Conservation (phyloP, 495 filamentous ascomycete genomes). For the Sporormia fimetaria region DNA sequence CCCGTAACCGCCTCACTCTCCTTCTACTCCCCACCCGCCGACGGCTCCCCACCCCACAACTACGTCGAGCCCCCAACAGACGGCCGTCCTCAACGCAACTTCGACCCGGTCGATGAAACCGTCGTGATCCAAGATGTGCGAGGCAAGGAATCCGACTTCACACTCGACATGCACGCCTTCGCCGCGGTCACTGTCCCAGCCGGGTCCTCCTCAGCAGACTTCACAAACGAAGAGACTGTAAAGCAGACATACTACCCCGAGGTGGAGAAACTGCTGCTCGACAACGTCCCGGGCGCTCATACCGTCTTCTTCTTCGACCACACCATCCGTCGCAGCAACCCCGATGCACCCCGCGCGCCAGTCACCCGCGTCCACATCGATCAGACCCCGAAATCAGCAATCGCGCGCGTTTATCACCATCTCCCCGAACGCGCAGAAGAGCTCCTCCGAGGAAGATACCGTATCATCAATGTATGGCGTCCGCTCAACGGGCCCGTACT, state of each 20-base stretch:
- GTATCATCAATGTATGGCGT: conserved; percentile 84
- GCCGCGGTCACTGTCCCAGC: conserved; percentile 43
- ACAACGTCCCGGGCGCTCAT: conserved; percentile 48
- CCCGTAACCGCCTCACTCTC: conserved; percentile 51
- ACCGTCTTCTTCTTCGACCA: conserved; percentile 77
- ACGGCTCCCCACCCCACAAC: conserved; percentile 55
- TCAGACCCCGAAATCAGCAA: conserved; percentile 57
- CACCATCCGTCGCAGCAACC: conserved; percentile 58
- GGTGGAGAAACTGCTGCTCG: conserved; percentile 53
- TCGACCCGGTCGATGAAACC: conserved; percentile 32
- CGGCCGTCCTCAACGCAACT: conserved; percentile 54
- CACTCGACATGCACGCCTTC: conserved; percentile 65
- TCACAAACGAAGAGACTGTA: conserved; percentile 53
- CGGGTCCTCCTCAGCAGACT: conserved; percentile 45
- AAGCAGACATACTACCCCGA: conserved; percentile 70
- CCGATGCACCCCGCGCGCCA: conserved; percentile 46
- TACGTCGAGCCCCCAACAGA: conserved; percentile 54
- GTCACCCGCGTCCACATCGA: conserved; percentile 73
- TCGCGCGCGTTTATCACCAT: conserved; percentile 54
- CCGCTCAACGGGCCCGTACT: conserved; percentile 65
- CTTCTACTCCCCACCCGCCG: conserved; percentile 56
- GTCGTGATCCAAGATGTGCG: conserved; percentile 58
- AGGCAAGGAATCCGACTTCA: conserved; percentile 48
- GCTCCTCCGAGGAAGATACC: conserved; percentile 51
- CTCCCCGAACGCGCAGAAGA: conserved; percentile 44